Percentiles rank a stretch among this genome's conserved stretches.
Conservation (phyloP, 73 alveolate species). For the Paraurostyla sp. region DNA sequence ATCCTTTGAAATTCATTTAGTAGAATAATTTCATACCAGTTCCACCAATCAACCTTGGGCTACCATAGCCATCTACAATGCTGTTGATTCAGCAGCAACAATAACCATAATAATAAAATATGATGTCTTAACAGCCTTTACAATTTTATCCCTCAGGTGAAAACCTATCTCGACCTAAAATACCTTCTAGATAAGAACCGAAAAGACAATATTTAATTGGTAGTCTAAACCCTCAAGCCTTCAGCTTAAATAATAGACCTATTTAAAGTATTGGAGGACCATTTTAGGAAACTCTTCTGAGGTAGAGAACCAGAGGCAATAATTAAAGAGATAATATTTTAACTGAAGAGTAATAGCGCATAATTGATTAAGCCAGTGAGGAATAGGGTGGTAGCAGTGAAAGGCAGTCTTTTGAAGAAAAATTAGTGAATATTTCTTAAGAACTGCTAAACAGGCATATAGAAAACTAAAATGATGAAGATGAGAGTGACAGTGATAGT, state of each 20-base stretch:
- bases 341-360: slow-evolving; percentile 19
- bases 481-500: not conserved
- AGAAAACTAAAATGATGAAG: not conserved
- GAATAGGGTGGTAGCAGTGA: slow-evolving; percentile 44
- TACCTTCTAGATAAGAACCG: slow-evolving; percentile 22
- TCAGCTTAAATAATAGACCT: too few species aligned
- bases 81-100: not conserved
- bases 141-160: slow-evolving; percentile 39
- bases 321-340: not conserved
- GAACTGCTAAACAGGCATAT: not conserved
- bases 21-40: slow-evolving; percentile 55
- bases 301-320: slow-evolving; percentile 10
- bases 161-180: not conserved
- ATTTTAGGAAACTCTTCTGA: not conserved
- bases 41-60: slow-evolving; percentile 17
- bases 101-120: not conserved
- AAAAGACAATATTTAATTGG: not conserved
- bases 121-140: not conserved
- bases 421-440: not conserved
- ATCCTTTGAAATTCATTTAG: slow-evolving; percentile 40
- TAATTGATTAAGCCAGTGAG: slow-evolving; percentile 53
- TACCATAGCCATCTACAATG: not conserved
- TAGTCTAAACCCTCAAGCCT: not conserved
- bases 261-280: not conserved
- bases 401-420: not conserved